These are phyloP conservation scores for Solanum hybrid DNA, from an alignment of 305 asterid genomes.

Conservation along the genomic window DNA sequence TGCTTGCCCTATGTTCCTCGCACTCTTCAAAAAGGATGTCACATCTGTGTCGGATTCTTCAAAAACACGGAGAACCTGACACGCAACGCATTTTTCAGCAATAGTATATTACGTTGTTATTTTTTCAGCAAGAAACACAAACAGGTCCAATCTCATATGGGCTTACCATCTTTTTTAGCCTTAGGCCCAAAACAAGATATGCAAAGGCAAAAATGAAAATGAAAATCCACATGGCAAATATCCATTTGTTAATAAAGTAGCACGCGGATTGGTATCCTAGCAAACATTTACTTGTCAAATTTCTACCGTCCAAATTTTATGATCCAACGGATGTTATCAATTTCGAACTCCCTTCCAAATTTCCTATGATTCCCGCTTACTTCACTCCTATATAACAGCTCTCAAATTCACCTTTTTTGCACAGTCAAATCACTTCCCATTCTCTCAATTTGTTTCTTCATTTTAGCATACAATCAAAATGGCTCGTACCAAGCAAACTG, in stretches of 20 bases:
- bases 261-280: not conserved
- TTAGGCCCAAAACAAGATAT: not conserved
- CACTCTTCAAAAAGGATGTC: not conserved
- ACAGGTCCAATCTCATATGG: not conserved
- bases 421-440: not conserved
- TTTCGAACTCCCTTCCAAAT: not conserved
- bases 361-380: not conserved
- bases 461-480: not conserved
- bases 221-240: not conserved
- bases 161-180: not conserved
- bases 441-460: not conserved
- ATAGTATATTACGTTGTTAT: no score
- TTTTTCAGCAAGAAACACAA: not conserved
- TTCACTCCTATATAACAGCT: not conserved
- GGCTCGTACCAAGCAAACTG: constrained; percentile 18
- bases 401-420: not conserved
- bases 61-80: no score
- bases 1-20: not conserved
- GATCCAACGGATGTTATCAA: not conserved
- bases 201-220: not conserved
- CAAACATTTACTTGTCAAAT: not conserved
- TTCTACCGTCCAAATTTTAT: not conserved
- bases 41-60: no score
- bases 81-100: no score
- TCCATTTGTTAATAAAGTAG: not conserved